phyloP scores from a whole-genome alignment of 192 early-diverging fungal genomes.

The Gryganskiella cystojenkinii region DNA sequence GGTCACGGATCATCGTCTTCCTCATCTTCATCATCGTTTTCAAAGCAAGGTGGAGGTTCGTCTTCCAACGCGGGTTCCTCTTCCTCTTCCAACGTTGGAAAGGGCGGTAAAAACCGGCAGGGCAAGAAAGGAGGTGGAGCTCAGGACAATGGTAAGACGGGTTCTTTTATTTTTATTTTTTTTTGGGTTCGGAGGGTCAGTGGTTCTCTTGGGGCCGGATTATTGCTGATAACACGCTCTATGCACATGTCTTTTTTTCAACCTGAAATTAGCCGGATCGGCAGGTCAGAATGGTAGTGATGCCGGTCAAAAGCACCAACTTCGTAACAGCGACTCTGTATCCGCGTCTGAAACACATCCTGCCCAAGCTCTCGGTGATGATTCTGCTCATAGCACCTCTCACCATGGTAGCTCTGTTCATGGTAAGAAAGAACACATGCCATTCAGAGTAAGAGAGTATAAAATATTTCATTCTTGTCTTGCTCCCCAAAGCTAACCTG shows the following conservation, averaged over 20 bases:
- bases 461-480: no score
- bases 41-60: background rate
- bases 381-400: no score
- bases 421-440: background rate
- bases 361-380: background rate
- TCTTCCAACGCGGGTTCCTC: background rate
- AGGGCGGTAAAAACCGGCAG: background rate
- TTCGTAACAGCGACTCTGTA: background rate
- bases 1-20: background rate
- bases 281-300: background rate
- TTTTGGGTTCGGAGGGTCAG: no score
- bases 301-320: background rate
- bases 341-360: background rate
- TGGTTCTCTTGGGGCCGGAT: no score
- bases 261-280: no score
- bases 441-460: background rate
- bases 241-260: no score
- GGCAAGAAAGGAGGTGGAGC: conserved; percentile 1
- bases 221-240: no score
- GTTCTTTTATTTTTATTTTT: no score
- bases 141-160: conserved; percentile 5
- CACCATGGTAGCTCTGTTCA: background rate
- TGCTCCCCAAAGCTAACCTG: no score
- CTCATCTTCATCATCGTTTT: no score
- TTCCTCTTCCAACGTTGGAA: background rate